A percentile compares a stretch with the other conserved stretches of the same genome.
Conservation (phyloP, 306 rosid genomes). For the Cucurbita moschata region DNA sequence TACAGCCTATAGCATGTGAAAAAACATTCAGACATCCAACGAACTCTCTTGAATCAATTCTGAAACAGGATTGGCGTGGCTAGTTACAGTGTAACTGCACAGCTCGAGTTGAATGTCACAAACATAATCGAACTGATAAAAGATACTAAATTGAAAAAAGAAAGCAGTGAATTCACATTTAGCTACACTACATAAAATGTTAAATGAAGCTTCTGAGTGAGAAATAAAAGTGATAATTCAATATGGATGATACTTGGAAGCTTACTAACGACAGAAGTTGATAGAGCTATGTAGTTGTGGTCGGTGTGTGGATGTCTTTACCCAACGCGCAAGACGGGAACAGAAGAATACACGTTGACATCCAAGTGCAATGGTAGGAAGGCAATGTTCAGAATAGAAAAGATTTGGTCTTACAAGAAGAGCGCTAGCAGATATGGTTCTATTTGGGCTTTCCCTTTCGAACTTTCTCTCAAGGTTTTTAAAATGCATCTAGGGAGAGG, state of each 20-base stretch:
- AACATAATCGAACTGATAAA: neutral
- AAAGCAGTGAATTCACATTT: neutral
- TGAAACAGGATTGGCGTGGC: neutral
- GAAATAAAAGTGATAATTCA: neutral
- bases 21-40: neutral
- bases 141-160: neutral
- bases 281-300: neutral
- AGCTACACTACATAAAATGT: neutral
- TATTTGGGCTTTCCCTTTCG: too few species aligned
- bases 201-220: neutral
- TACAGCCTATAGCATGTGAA: neutral
- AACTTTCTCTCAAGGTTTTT: too few species aligned
- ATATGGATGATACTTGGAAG: neutral
- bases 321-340: neutral
- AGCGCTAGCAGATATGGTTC: too few species aligned
- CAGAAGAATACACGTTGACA: neutral
- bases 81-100: neutral
- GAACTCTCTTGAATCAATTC: neutral
- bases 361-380: slow-evolving; percentile 1
- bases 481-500: too few species aligned
- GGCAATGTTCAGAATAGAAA: neutral
- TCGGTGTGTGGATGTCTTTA: neutral
- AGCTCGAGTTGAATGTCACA: neutral
- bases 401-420: neutral
- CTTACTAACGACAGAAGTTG: neutral